A percentile compares a stretch with the other conserved stretches of the same genome.
Evolutionary conservation across 805 yeast genomes (phyloP).

Genomic region (Pachysolen tannophilus): DNA sequence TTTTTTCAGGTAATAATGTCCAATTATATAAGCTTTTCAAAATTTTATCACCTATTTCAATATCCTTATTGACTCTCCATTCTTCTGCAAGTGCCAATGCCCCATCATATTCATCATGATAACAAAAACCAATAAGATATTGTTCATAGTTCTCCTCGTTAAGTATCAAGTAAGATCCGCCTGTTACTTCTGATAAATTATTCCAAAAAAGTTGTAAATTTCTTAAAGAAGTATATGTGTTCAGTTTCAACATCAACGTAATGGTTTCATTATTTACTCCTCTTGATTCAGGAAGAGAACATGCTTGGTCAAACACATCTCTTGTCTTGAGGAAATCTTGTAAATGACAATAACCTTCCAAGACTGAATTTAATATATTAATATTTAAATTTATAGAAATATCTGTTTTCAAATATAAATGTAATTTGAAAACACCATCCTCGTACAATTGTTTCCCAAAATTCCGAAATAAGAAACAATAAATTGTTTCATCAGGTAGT

Average conservation of each 20-base stretch:
- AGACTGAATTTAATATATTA: slow-evolving; percentile 48
- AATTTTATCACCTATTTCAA: slow-evolving; percentile 34
- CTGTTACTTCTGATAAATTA: slow-evolving; percentile 37
- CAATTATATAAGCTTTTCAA: slow-evolving; percentile 40
- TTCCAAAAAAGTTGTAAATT: slow-evolving; percentile 59
- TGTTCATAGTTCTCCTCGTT: slow-evolving; percentile 46
- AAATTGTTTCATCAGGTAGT: slow-evolving; percentile 49
- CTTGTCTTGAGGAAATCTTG: slow-evolving; percentile 48
- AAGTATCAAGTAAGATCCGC: slow-evolving; percentile 40
- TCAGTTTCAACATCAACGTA: slow-evolving; percentile 57
- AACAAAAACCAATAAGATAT: slow-evolving; percentile 62
- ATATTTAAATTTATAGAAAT: slow-evolving; percentile 46
- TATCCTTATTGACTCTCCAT: slow-evolving; percentile 38
- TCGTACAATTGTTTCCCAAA: slow-evolving; percentile 54
- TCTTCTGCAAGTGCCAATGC: slow-evolving; percentile 45
- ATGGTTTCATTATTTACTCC: slow-evolving; percentile 59
- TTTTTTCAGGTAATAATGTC: slow-evolving; percentile 29
- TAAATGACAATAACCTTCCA: slow-evolving; percentile 55
- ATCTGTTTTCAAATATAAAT: slow-evolving; percentile 59
- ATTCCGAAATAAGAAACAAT: slow-evolving; percentile 47
- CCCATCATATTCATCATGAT: slow-evolving; percentile 48
- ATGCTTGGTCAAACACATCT: slow-evolving; percentile 52
- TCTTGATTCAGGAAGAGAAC: slow-evolving; percentile 38
- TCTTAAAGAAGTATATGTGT: slow-evolving; percentile 42
- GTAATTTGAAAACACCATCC: slow-evolving; percentile 60